These are phyloP conservation scores for Mycosarcoma maydis DNA, from an alignment of 1,284 basidiomycete species.

Conservation along the genomic window DNA sequence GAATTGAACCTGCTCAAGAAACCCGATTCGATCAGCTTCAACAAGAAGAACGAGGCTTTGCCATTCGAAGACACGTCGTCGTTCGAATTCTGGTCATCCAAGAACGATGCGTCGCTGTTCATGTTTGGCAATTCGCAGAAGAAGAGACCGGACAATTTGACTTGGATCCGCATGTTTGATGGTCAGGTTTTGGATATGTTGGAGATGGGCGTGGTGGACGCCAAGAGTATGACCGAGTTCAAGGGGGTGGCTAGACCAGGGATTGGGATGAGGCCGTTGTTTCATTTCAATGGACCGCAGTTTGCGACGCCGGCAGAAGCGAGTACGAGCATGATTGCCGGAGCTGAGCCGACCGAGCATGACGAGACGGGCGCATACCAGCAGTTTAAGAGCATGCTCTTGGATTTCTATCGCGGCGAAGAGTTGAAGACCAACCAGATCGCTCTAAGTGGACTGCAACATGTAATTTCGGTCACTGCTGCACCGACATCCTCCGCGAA, in stretches of 20 bases:
- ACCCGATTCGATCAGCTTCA: slow-evolving; percentile 83
- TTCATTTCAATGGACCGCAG: slow-evolving; percentile 85
- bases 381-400: slow-evolving; percentile 84
- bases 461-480: slow-evolving; percentile 75
- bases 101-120: slow-evolving; percentile 95
- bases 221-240: slow-evolving; percentile 81
- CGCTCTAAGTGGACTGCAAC: slow-evolving; percentile 83
- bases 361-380: slow-evolving; percentile 57
- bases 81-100: slow-evolving; percentile 93
- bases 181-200: slow-evolving; percentile 90
- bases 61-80: slow-evolving; percentile 82
- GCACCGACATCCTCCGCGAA: slow-evolving; percentile 32
- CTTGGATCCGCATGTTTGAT: slow-evolving; percentile 88
- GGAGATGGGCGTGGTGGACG: slow-evolving; percentile 87
- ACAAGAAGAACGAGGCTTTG: slow-evolving; percentile 89
- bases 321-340: slow-evolving; percentile 30
- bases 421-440: slow-evolving; percentile 80
- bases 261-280: slow-evolving; percentile 87
- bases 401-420: slow-evolving; percentile 83
- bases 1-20: slow-evolving; percentile 71
- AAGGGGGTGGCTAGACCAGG: slow-evolving; percentile 90
- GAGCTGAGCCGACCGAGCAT: slow-evolving; percentile 35
- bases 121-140: slow-evolving; percentile 91
- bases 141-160: slow-evolving; percentile 89
- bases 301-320: slow-evolving; percentile 67